Conservation (phyloP, 2,329 filamentous ascomycete genomes). For the Neurospora crassa region DNA sequence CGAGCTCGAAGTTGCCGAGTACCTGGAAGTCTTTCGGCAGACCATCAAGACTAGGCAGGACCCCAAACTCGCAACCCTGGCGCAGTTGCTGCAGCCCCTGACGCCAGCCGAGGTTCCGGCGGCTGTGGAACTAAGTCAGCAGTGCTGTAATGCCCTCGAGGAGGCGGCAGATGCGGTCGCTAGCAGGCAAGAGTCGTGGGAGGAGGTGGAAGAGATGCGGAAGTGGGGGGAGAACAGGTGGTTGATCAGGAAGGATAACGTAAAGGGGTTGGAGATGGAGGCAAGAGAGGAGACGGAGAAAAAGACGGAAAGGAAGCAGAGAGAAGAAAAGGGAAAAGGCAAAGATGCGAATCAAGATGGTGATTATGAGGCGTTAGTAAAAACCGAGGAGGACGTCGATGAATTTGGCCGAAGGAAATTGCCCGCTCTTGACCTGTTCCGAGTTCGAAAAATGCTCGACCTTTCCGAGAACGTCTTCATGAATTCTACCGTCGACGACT, state of each 20-base stretch:
- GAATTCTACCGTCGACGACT: constrained; percentile 52
- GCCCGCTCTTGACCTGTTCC: constrained; percentile 41
- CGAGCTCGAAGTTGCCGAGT: constrained; percentile 62
- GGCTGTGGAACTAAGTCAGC: constrained; percentile 60
- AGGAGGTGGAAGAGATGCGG: constrained; percentile 48
- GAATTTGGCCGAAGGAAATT: not conserved
- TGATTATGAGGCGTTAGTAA: not conserved
- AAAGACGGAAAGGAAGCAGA: constrained; percentile 8
- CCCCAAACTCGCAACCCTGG: constrained; percentile 18
- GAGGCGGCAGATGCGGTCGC: constrained; percentile 57
- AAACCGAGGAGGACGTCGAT: not conserved
- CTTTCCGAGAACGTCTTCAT: constrained; percentile 65
- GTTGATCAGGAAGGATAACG: constrained; percentile 44
- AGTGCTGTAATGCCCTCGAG: constrained; percentile 58
- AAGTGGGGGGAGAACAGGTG: constrained; percentile 54
- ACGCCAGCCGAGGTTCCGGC: constrained; percentile 50
- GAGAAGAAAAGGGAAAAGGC: not conserved
- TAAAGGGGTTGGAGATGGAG: constrained; percentile 4
- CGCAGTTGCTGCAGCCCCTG: constrained; percentile 30
- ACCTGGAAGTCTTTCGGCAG: constrained; percentile 54
- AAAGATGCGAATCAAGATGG: not conserved
- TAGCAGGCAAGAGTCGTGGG: constrained; percentile 51
- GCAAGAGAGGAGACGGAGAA: constrained; percentile 2
- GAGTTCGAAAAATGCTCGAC: constrained; percentile 48
- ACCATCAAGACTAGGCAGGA: constrained; percentile 10